Evolutionary conservation across 108 stramenopile species (phyloP).

Genomic region (Skeletonema costatum): DNA sequence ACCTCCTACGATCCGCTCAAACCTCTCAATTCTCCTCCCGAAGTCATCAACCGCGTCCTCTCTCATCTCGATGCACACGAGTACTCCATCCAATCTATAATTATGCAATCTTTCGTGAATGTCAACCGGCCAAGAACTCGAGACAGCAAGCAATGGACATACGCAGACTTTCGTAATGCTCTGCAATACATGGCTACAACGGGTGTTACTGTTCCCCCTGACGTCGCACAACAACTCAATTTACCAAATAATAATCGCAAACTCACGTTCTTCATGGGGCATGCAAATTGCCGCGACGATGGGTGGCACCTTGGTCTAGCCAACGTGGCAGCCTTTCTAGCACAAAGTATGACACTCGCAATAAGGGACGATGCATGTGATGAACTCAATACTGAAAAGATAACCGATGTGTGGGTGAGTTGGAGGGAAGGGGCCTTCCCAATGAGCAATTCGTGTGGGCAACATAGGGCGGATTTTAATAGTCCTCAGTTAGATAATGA

Average conservation of each 20-base stretch:
- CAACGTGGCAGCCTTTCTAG: conserved; percentile 43
- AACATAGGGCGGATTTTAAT: not conserved
- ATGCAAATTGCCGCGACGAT: not conserved
- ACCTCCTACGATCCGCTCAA: not conserved
- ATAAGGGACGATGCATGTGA: conserved; percentile 40
- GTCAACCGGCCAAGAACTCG: not conserved
- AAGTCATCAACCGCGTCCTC: not conserved
- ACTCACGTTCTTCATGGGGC: not conserved
- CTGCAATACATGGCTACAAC: not conserved
- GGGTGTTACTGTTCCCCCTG: not conserved
- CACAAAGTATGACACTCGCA: conserved; percentile 43
- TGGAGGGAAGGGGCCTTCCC: not conserved
- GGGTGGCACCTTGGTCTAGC: conserved; percentile 20
- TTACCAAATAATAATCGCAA: not conserved
- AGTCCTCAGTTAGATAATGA: not conserved
- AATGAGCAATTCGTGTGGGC: conserved; percentile 14
- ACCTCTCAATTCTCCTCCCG: not conserved
- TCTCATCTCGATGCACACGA: not conserved
- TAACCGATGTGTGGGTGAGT: not conserved
- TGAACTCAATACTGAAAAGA: conserved; percentile 14
- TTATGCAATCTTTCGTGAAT: not conserved
- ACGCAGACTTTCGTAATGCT: not conserved
- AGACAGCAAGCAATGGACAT: not conserved
- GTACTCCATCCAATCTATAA: not conserved
- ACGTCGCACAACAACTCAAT: not conserved